Evolutionary conservation across 2,329 filamentous ascomycete species (phyloP).

Genomic region (Fusarium sp.): DNA sequence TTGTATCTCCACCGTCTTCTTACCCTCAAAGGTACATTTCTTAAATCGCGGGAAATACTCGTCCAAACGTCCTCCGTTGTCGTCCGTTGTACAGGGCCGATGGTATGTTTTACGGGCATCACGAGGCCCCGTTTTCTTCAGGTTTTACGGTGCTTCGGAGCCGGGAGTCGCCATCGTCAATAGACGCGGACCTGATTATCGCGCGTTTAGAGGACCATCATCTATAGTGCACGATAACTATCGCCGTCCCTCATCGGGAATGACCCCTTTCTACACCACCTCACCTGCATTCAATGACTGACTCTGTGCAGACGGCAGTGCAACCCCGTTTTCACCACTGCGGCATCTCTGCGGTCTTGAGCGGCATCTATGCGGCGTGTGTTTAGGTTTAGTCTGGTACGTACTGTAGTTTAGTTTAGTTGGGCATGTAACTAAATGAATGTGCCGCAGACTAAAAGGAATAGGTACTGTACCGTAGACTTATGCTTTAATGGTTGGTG

Average conservation of each 20-base stretch:
- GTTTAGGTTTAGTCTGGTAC: background rate
- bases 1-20: background rate
- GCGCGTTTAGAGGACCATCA: constrained; percentile 9
- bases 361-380: background rate
- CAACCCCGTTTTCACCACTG: constrained; percentile 9
- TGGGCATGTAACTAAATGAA: background rate
- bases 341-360: constrained; percentile 19
- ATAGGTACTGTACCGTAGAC: background rate
- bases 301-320: constrained; percentile 4
- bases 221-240: background rate
- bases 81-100: constrained; percentile 33
- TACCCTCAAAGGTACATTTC: background rate
- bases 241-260: constrained; percentile 9
- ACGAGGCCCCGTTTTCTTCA: constrained; percentile 5
- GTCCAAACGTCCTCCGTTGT: constrained; percentile 33
- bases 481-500: background rate
- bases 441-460: background rate
- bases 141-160: constrained; percentile 16
- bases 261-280: background rate
- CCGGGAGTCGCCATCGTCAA: constrained; percentile 25
- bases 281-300: background rate
- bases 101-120: constrained; percentile 36
- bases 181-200: constrained; percentile 9
- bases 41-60: constrained; percentile 46
- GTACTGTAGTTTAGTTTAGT: background rate